Evolutionary conservation across 352 stramenopile genomes (phyloP).

Genomic region (Synura sp.): DNA sequence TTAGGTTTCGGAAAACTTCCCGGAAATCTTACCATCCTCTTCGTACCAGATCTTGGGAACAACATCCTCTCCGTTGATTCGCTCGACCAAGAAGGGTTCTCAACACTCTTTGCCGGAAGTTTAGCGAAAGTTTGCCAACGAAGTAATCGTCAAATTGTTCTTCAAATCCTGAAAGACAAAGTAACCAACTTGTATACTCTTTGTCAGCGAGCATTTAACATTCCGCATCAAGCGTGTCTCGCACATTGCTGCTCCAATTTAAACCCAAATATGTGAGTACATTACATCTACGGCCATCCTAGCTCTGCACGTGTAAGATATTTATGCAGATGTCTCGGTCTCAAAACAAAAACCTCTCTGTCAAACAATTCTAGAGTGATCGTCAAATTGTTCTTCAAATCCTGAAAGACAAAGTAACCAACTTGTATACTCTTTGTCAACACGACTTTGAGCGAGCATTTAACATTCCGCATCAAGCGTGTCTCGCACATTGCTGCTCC

Average conservation of each 20-base stretch:
- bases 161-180: constrained; percentile 27
- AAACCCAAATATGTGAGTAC: constrained; percentile 15
- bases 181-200: constrained; percentile 25
- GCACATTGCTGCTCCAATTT: constrained; percentile 21
- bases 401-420: constrained; percentile 24
- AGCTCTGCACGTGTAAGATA: constrained; percentile 1
- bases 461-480: constrained; percentile 14
- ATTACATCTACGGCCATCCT: constrained; percentile 20
- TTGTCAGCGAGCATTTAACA: constrained; percentile 17
- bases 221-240: constrained; percentile 20
- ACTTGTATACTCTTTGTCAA: constrained; percentile 23
- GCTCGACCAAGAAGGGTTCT: constrained; percentile 21
- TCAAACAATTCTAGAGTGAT: constrained; percentile 29
- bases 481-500: constrained; percentile 15
- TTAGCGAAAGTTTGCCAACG: constrained; percentile 9
- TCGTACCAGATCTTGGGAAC: constrained; percentile 12
- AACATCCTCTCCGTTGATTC: constrained; percentile 21
- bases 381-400: constrained; percentile 26
- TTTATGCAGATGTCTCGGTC: constrained; percentile 14
- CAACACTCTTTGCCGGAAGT: constrained; percentile 5
- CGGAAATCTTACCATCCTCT: constrained; percentile 4
- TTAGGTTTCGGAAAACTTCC: constrained; percentile 18
- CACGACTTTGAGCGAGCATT: no score
- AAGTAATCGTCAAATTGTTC: constrained; percentile 26
- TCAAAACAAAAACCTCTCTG: constrained; percentile 22